Percentiles rank a stretch among this genome's conserved stretches.
Evolutionary conservation across 208 protist species (phyloP).

Genomic region (Leishmania martiniquensis): DNA sequence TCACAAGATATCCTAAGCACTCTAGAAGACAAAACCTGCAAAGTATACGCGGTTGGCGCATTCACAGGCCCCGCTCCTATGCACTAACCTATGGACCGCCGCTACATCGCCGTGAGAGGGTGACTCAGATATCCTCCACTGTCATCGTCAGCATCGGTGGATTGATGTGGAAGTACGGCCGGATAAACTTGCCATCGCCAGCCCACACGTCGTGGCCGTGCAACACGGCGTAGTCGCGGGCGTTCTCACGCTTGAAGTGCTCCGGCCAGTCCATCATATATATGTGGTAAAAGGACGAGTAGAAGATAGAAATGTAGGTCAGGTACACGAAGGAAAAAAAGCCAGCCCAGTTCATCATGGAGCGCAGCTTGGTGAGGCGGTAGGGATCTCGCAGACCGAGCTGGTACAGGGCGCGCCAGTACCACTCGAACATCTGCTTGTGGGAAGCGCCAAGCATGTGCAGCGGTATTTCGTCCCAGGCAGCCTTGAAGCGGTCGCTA

Average conservation of each 20-base stretch:
- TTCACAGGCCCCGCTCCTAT: neutral
- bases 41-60: neutral
- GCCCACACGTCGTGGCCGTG: slow-evolving; percentile 84
- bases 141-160: slow-evolving; percentile 91
- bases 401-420: slow-evolving; percentile 81
- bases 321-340: slow-evolving; percentile 75
- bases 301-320: slow-evolving; percentile 79
- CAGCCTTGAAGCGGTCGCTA: slow-evolving; percentile 79
- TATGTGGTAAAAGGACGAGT: slow-evolving; percentile 73
- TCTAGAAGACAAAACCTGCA: neutral
- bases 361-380: slow-evolving; percentile 75
- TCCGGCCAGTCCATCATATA: slow-evolving; percentile 81
- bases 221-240: slow-evolving; percentile 70
- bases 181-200: slow-evolving; percentile 86
- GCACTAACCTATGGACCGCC: neutral
- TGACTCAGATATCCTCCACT: slow-evolving; percentile 66
- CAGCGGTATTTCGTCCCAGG: slow-evolving; percentile 85
- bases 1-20: neutral
- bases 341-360: slow-evolving; percentile 68
- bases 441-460: slow-evolving; percentile 66
- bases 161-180: slow-evolving; percentile 90
- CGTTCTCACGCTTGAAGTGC: slow-evolving; percentile 81
- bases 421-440: slow-evolving; percentile 81
- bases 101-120: neutral
- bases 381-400: slow-evolving; percentile 72